Percentiles rank a stretch among this genome's conserved stretches.
Conservation (phyloP, 169 alveolate genomes). For the Babesia bigemina region DNA sequence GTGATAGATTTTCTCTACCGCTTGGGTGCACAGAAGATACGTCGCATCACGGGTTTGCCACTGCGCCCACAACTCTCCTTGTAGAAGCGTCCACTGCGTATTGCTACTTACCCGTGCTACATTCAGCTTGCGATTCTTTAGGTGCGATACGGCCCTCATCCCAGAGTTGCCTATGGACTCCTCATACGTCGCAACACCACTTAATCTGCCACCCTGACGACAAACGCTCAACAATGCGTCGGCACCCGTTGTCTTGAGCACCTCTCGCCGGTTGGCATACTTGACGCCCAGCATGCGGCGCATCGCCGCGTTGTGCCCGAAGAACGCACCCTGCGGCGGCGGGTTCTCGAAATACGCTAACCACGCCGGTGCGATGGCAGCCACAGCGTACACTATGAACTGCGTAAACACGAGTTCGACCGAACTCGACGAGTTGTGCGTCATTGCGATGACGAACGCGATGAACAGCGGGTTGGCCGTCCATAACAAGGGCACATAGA, state of each 20-base stretch:
- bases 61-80: constrained; percentile 32
- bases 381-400: not conserved
- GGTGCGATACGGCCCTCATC: not conserved
- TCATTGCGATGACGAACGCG: constrained; percentile 18
- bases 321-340: not conserved
- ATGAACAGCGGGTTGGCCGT: constrained; percentile 32
- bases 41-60: constrained; percentile 38
- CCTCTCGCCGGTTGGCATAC: not conserved
- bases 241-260: not conserved
- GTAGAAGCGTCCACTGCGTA: constrained; percentile 17
- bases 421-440: constrained; percentile 9
- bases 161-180: not conserved
- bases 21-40: constrained; percentile 11
- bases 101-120: not conserved
- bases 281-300: not conserved
- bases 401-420: constrained; percentile 1
- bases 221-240: not conserved
- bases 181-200: not conserved
- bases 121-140: not conserved
- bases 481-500: constrained; percentile 40
- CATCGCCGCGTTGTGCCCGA: not conserved
- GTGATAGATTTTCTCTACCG: not conserved
- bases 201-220: too few relatives aligned
- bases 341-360: not conserved
- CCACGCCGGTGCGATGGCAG: constrained; percentile 10